These are phyloP conservation scores for Lipomyces yamanashiensis DNA, from an alignment of 805 yeast genomes.

Conservation along the genomic window DNA sequence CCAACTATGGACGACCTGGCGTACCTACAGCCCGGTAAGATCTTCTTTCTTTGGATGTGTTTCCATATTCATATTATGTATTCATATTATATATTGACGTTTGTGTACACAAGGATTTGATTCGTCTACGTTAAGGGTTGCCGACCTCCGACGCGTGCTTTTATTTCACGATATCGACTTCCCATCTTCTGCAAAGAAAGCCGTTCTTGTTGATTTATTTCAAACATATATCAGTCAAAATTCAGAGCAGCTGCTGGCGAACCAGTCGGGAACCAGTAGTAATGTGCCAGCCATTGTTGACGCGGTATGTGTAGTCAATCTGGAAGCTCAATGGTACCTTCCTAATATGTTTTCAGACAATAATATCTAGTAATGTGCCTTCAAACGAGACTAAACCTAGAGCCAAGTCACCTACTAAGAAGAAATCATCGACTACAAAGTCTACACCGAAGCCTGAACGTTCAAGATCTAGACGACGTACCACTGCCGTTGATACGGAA, in stretches of 20 bases:
- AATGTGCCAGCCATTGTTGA: constrained; percentile 49
- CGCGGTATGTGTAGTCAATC: constrained; percentile 40
- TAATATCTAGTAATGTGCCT: not conserved
- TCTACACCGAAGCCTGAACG: not conserved
- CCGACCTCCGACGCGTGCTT: constrained; percentile 71
- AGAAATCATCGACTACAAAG: constrained; percentile 1
- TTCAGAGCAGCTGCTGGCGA: constrained; percentile 50
- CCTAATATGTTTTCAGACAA: not conserved
- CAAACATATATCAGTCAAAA: constrained; percentile 57
- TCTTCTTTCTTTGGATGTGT: not conserved
- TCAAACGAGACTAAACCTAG: not conserved
- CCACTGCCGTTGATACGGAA: not conserved
- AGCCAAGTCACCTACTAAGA: not conserved
- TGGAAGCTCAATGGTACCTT: not conserved
- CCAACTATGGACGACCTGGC: constrained; percentile 16
- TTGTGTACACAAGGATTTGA: constrained; percentile 57
- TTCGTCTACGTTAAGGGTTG: constrained; percentile 65
- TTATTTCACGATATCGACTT: constrained; percentile 64
- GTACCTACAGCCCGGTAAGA: constrained; percentile 23
- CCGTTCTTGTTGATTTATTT: constrained; percentile 57
- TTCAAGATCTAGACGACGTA: not conserved
- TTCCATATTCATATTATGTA: not conserved
- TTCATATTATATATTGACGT: not conserved
- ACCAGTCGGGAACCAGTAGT: constrained; percentile 42
- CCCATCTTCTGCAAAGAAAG: constrained; percentile 69